Evolutionary conservation across 1,139 yeast genomes (phyloP).

Genomic region (Magnusiomyces magnusii): DNA sequence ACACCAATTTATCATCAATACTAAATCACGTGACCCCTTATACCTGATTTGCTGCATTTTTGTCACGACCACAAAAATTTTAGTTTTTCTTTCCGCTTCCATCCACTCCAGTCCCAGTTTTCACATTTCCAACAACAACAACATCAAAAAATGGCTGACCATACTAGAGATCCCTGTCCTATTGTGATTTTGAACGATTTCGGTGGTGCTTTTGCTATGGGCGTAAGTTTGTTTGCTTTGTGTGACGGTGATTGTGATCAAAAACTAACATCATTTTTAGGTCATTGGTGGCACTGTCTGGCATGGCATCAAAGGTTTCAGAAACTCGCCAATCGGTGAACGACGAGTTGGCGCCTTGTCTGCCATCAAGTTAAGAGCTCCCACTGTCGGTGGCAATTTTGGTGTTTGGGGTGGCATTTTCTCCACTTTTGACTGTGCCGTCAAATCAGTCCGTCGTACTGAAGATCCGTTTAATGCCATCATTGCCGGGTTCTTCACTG

Average conservation of each 20-base stretch:
- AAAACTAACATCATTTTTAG: slow-evolving; percentile 17
- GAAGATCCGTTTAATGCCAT: slow-evolving; percentile 99
- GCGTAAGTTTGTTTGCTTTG: slow-evolving; percentile 38
- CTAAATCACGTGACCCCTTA: not conserved
- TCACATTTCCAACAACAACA: not conserved
- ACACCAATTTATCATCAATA: too few species aligned
- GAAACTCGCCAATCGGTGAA: slow-evolving; percentile 94
- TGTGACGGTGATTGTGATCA: not conserved
- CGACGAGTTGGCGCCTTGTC: slow-evolving; percentile 82
- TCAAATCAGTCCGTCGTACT: slow-evolving; percentile 90
- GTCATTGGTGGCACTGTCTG: slow-evolving; percentile 95
- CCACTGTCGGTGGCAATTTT: slow-evolving; percentile 97
- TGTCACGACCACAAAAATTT: not conserved
- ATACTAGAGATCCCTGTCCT: slow-evolving; percentile 99
- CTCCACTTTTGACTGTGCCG: slow-evolving; percentile 91
- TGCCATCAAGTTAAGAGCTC: slow-evolving; percentile 94
- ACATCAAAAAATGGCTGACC: slow-evolving; percentile 44
- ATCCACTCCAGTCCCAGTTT: too few species aligned
- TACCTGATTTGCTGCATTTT: not conserved
- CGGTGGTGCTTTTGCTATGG: slow-evolving; percentile 99
- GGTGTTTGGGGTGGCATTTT: slow-evolving; percentile 99
- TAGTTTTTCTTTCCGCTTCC: not conserved
- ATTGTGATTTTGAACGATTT: slow-evolving; percentile 91
- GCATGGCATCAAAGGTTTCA: slow-evolving; percentile 98
- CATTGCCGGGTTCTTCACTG: slow-evolving; percentile 96